Base-by-base conservation (phyloP, 331 rosid genomes). In the Malus hybrid region DNA sequence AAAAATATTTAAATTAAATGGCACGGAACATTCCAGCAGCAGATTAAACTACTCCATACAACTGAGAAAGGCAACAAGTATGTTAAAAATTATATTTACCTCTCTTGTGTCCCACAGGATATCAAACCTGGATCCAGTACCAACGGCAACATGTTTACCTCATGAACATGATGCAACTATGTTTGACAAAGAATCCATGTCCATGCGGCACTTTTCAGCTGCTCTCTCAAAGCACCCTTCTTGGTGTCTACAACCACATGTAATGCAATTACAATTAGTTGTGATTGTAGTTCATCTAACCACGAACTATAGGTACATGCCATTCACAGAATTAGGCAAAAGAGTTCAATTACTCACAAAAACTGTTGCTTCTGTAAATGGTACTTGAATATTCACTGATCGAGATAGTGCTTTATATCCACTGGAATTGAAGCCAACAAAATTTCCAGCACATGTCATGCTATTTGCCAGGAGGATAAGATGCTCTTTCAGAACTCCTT, bases 401-500 rank as follows among this genome's bases (percentile, higher is more conserved):
- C 89, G 90, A 50, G 90, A 22, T 55, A 94, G 83, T 14, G 96
- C 91, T 81, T 92, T 94, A 78, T 90, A 91, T n/a, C 99, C 99
- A 71, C 92, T 88, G 5, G 92, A 77, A 67, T 94, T 94, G 80
- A 92, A 94, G 46, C 99, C 99, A 76, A 92, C 86, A 74, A 94
- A 81, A 83, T 85, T 86, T 63, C 99, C 99, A 20, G 95, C 86
- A 78, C 92, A 91, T 12, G 99, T 91, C 99, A 91, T 94, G 52
- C 99, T 92, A 77, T 89, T 88, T n/a, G 93, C 99, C 71, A 94
- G 78, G 44, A 94, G 87, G 84, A 92, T 80, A 44, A 94, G 96
- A 86, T 94, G 99, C 86, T 92, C 99, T 78, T 88, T 85, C 44
- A 91, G 99, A 76, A 94, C 95, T 80, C 97, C 99, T 89, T 94